Percentiles rank a stretch among this genome's conserved stretches.
Evolutionary conservation across 495 filamentous ascomycete species (phyloP).

Genomic region (Thozetella sp.): DNA sequence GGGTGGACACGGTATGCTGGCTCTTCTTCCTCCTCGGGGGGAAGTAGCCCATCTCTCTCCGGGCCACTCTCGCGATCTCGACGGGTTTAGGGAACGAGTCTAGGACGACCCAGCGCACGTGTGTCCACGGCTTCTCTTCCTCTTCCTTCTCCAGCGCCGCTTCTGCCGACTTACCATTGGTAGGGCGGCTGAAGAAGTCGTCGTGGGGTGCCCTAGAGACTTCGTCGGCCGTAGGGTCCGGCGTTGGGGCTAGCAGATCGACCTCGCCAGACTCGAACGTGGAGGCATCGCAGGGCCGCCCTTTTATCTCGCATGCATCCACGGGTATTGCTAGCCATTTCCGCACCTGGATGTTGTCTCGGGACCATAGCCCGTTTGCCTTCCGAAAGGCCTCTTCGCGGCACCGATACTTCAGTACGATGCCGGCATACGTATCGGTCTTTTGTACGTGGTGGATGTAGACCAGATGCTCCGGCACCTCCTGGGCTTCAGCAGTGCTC

Average conservation of each 20-base stretch:
- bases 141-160: slow-evolving; percentile 16
- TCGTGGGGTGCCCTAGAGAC: slow-evolving; percentile 17
- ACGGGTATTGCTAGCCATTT: slow-evolving; percentile 84
- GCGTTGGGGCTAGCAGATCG: slow-evolving; percentile 47
- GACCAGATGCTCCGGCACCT: slow-evolving; percentile 70
- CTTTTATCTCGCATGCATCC: slow-evolving; percentile 85
- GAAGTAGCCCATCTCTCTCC: slow-evolving; percentile 85
- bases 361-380: slow-evolving; percentile 92
- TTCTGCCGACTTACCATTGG: slow-evolving; percentile 27
- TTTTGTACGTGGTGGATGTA: slow-evolving; percentile 88
- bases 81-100: slow-evolving; percentile 69
- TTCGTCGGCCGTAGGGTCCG: slow-evolving; percentile 23
- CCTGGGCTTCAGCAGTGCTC: slow-evolving; percentile 21
- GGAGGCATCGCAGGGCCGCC: slow-evolving; percentile 57
- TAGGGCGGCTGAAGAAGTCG: slow-evolving; percentile 33
- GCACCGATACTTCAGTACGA: slow-evolving; percentile 88
- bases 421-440: slow-evolving; percentile 83
- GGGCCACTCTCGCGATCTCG: slow-evolving; percentile 84
- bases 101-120: slow-evolving; percentile 84
- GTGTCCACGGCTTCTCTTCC: slow-evolving; percentile 68
- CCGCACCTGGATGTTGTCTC: slow-evolving; percentile 82
- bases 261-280: slow-evolving; percentile 30
- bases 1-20: slow-evolving; percentile 50
- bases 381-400: slow-evolving; percentile 76
- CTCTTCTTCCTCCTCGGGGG: slow-evolving; percentile 86